phyloP scores from a whole-genome alignment of 73 alveolate genomes.

The Paramecium bursaria region DNA sequence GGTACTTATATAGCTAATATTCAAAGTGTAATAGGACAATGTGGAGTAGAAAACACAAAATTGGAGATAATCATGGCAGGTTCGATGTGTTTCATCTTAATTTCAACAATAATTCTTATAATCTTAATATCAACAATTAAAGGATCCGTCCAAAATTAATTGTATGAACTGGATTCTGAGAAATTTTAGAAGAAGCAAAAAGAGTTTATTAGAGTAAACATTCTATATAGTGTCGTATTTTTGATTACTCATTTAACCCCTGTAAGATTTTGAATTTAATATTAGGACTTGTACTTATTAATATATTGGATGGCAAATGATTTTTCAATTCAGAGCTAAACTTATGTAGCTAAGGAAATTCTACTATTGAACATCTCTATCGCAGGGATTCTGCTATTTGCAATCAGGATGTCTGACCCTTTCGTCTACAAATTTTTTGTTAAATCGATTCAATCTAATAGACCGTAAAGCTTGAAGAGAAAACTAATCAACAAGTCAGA shows the following conservation, averaged over 20 bases:
- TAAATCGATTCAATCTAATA: too few relatives aligned
- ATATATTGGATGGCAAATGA: too few relatives aligned
- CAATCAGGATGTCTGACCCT: slow-evolving; percentile 34
- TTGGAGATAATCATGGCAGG: too few relatives aligned
- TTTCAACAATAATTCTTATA: not conserved
- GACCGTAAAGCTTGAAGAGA: too few relatives aligned
- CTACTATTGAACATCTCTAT: slow-evolving; percentile 5
- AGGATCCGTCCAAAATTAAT: not conserved
- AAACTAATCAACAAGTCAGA: too few relatives aligned
- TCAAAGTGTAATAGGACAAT: too few relatives aligned
- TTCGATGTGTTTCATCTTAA: not conserved
- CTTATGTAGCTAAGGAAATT: too few relatives aligned
- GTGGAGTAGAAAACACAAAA: too few relatives aligned
- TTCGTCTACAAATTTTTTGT: not conserved
- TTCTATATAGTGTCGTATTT: slow-evolving; percentile 10
- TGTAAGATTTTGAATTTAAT: not conserved
- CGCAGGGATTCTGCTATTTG: slow-evolving; percentile 29
- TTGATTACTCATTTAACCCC: slow-evolving; percentile 26
- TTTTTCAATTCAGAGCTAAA: too few relatives aligned
- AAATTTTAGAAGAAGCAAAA: slow-evolving; percentile 19
- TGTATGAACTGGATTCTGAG: slow-evolving; percentile 9
- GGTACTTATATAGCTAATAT: not conserved
- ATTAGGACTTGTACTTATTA: too few relatives aligned
- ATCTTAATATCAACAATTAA: not conserved
- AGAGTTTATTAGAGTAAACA: not conserved